Conservation (phyloP, 2,329 filamentous ascomycete species). For the Pyricularia pennisetigena region DNA sequence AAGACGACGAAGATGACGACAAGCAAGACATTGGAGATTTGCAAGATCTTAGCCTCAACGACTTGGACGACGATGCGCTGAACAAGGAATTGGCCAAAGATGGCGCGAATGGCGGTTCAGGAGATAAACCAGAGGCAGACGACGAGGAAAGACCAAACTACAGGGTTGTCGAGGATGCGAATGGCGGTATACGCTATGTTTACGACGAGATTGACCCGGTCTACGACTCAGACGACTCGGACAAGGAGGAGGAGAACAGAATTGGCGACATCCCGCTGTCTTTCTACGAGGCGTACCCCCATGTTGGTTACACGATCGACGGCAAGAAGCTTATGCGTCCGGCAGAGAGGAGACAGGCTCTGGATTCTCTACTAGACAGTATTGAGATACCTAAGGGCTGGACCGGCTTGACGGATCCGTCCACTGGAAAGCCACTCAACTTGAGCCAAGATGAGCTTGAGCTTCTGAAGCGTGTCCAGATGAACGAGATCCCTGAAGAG, state of each 20-base stretch:
- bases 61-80: not conserved
- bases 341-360: conserved; percentile 72
- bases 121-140: conserved; percentile 18
- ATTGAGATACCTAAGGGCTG: conserved; percentile 96
- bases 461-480: conserved; percentile 77
- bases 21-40: conserved; percentile 12
- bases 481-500: conserved; percentile 78
- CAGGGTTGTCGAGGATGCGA: conserved; percentile 65
- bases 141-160: conserved; percentile 37
- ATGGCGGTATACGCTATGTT: conserved; percentile 81
- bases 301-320: conserved; percentile 98
- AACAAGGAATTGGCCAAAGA: not conserved
- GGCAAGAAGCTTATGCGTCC: conserved; percentile 97
- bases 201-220: conserved; percentile 91
- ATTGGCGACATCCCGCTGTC: conserved; percentile 90
- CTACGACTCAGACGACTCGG: conserved; percentile 93
- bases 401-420: conserved; percentile 90
- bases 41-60: not conserved
- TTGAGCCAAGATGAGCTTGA: conserved; percentile 82
- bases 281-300: conserved; percentile 95
- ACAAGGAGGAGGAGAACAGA: conserved; percentile 74
- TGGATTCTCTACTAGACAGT: conserved; percentile 89
- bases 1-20: conserved; percentile 24
- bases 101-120: conserved; percentile 11
- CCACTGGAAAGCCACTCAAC: conserved; percentile 86